phyloP scores from a whole-genome alignment of 176 grass and related monocot genomes.

The barley (Hordeum vulgare) region MorexV3_pseudomolecules_assembly NC_058518.1:73068629-73069128 shows the following conservation, averaged over 20 bases:
- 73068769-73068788: no score
- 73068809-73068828: no score
- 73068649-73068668: slow-evolving; percentile 42
- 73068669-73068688: slow-evolving; percentile 35
- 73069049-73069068: no score
- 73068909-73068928: neutral
- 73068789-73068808: no score
- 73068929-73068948: neutral
- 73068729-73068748: no score
- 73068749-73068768: no score
- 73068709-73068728: neutral
- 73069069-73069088: no score
- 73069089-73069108: no score
- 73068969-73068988: neutral
- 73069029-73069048: neutral
- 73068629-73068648: neutral
- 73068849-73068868: no score
- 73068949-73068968: neutral
- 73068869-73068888: neutral
- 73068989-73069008: neutral
- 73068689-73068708: slow-evolving; percentile 30
- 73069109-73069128: no score
- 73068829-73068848: no score
- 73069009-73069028: neutral
- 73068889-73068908: neutral